A percentile compares a stretch with the other conserved stretches of the same genome.
These are phyloP conservation scores for Ustulina deusta DNA, from an alignment of 2,329 filamentous ascomycete species.

Conservation along the genomic window DNA sequence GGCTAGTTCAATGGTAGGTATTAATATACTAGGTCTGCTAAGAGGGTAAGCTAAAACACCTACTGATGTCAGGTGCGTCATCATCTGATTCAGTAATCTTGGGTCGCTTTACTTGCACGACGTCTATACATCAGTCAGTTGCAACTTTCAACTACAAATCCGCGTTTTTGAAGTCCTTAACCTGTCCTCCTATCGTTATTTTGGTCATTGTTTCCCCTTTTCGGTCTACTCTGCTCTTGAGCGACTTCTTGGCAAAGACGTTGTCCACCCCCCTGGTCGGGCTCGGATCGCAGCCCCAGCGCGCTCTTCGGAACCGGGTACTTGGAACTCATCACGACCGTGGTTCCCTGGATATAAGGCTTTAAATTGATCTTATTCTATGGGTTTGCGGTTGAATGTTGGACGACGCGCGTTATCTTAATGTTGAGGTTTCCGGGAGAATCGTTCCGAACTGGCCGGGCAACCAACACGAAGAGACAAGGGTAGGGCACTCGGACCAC, in stretches of 20 bases:
- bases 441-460: no score
- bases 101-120: neutral
- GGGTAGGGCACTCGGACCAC: neutral
- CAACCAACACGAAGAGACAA: neutral
- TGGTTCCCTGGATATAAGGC: neutral
- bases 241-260: neutral
- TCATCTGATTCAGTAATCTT: conserved; percentile 1
- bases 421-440: neutral
- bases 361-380: neutral
- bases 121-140: neutral
- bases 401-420: neutral
- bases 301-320: neutral
- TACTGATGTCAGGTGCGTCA: neutral
- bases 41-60: neutral
- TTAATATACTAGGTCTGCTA: neutral
- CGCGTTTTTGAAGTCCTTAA: neutral
- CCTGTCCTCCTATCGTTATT: neutral
- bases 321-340: neutral
- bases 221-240: neutral
- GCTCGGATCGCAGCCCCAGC: neutral
- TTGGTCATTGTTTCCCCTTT: neutral
- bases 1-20: neutral
- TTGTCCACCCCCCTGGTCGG: neutral
- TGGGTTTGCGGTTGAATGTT: neutral
- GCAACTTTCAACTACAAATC: neutral